Base-by-base conservation (phyloP, 1,284 basidiomycete genomes). In the Ganoderma boninense region DNA sequence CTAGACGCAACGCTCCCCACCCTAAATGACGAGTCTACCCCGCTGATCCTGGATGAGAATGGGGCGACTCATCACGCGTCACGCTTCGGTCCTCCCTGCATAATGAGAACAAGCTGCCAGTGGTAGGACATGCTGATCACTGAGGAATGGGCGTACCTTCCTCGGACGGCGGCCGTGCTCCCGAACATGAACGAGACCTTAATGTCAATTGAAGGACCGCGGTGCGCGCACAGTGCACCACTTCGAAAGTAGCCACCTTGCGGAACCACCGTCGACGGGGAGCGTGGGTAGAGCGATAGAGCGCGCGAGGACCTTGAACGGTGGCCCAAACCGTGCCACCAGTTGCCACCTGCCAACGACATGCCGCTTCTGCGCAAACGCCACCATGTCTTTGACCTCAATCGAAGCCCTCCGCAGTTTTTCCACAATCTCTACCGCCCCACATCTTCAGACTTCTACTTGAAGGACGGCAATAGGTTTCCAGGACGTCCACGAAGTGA, bases 321-420 rank as follows among this genome's bases (percentile, higher is more conserved):
- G 11, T 23, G 7, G 6, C 52, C 14, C 29, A 26, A 2, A 11
- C 18, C 26, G 26, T 23, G 49, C 32, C 54, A 32, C 54, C 54
- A 14, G 20, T 10, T 8, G n/a, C 14, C 43, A 43, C 46, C 46
- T 49, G 29, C 54, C 32, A 16, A 57, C 54, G 54, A 29, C 54
- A 57, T 57, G 54, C 38, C 7, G 32, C 35, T 23, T 20, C 63
- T 64, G 49, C 56, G 59, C 56, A 26, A 29, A 66, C 65, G 65
- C 65, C 65, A 66, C 65, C 57, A 66, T 26, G 65, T 29, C 44
- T 46, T 49, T 66, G 59, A 29, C 65, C 43, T 66, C 44, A 44
- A 62, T 66, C 65, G 65, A 66, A 66, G 49, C 66, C 54, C 54
- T 35, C 49, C 32, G 54, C 54, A 57, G 60, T 49, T 16, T 26